Base-by-base conservation (phyloP, 2,329 filamentous ascomycete genomes). In the Bipolaris sorokiniana region DNA sequence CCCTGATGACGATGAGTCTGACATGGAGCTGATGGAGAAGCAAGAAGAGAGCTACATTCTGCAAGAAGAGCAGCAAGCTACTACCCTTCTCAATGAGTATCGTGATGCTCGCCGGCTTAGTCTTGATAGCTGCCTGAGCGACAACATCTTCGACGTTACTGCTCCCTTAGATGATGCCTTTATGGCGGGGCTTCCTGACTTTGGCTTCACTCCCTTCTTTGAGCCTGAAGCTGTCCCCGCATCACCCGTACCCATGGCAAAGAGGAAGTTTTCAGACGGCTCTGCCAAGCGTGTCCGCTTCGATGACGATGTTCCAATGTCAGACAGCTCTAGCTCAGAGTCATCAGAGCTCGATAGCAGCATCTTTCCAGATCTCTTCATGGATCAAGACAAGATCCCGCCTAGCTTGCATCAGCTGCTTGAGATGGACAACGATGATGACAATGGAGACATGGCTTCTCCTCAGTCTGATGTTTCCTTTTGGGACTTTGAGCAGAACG, bases 21-120 rank as follows among this genome's bases (percentile, higher is more conserved):
- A 94, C 74, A 89, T 94, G 75, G 86, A 90, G 63, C 86, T 90
- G 82, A 86, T 94, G 54, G 85, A 90, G 70, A 86, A 88, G 82
- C 84, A 87, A 80, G 91, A 95, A 84, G 90, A 92, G 80, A 83
- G 87, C 75, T 86, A 88, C 66, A 91, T 93, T 61, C 81, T 90
- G 9, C 68, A 72, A 51, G 71, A 76, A 51, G 63, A 69, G 60
- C 67, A 73, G 42, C 66, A 68, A 48, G 64, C 67, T 23, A 70
- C 68, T 42, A 61, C 66, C 37, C 60, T 75, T 18, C 68, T 71
- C 52, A 66, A 66, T 56, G 64, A 72, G 48, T 70, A 70, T 57
- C 66, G 69, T 67, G 69, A 72, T 62, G 71, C 70, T 60, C 70
- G 74, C 34, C 69, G 72, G 46, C 63, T 70, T 45, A 74, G 74